phyloP scores from a whole-genome alignment of 305 asterid species.

The Rubia tinctorum region DNA sequence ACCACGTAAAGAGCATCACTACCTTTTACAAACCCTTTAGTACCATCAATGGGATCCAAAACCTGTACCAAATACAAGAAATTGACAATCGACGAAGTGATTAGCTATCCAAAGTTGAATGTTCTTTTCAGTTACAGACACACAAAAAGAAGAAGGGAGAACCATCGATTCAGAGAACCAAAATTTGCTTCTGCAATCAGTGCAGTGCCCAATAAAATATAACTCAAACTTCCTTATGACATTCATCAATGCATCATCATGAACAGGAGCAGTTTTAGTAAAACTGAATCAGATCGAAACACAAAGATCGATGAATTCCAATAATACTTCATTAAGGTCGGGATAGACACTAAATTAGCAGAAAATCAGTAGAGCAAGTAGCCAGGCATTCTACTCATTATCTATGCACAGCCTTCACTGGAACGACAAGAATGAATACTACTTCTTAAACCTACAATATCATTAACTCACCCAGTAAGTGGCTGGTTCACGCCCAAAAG shows the following conservation, averaged over 20 bases:
- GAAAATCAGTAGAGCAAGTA: background rate
- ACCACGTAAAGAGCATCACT: slow-evolving; percentile 91
- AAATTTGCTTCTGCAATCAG: background rate
- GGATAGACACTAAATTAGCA: background rate
- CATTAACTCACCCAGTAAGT: slow-evolving; percentile 80
- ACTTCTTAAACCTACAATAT: background rate
- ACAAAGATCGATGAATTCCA: background rate
- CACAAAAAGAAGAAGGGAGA: background rate
- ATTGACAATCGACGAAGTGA: background rate
- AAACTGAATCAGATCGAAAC: background rate
- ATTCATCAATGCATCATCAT: background rate
- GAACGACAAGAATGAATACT: background rate
- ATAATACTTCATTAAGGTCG: background rate
- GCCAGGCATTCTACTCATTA: background rate
- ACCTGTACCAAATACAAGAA: slow-evolving; percentile 44
- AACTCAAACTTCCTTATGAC: background rate
- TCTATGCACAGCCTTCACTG: background rate
- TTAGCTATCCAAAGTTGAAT: slow-evolving; percentile 18
- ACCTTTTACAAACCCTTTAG: slow-evolving; percentile 93
- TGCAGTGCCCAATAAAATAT: background rate
- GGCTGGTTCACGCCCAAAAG: slow-evolving; percentile 65
- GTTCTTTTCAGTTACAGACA: background rate
- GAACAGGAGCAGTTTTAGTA: background rate
- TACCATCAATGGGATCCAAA: slow-evolving; percentile 98
- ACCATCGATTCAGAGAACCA: background rate